phyloP scores from a whole-genome alignment of 148 eudicot genomes.

The Diospyros kaki region DNA sequence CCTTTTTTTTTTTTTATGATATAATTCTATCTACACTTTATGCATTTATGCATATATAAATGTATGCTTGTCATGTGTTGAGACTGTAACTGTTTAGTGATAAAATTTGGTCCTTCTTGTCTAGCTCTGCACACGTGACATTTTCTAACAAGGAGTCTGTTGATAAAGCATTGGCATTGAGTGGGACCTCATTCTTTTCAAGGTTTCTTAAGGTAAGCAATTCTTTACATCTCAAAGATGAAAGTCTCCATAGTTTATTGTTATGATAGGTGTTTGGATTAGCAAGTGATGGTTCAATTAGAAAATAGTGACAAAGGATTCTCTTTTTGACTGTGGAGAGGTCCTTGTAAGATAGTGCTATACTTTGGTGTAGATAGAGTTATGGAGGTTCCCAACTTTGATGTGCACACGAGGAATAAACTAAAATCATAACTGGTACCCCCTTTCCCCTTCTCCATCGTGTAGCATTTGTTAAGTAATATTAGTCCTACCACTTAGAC shows the following conservation, averaged over 20 bases:
- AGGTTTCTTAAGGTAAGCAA: slow-evolving; percentile 33
- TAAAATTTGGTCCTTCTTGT: neutral
- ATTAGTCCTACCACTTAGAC: too few relatives aligned
- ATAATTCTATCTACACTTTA: neutral
- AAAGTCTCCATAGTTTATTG: neutral
- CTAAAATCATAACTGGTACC: neutral
- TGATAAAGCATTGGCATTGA: slow-evolving; percentile 38
- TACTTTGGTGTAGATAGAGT: neutral
- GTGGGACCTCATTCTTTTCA: slow-evolving; percentile 42
- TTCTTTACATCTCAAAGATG: neutral
- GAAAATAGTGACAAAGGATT: neutral
- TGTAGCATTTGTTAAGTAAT: neutral
- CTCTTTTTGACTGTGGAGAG: neutral
- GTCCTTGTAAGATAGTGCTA: neutral
- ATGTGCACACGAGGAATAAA: neutral
- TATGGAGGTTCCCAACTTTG: slow-evolving; percentile 1
- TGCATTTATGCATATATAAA: neutral
- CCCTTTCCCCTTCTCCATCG: neutral
- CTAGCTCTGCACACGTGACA: slow-evolving; percentile 49
- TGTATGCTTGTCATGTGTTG: neutral
- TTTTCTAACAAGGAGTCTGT: slow-evolving; percentile 41
- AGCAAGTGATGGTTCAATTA: neutral
- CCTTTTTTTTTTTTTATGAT: neutral
- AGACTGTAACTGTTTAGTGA: neutral
- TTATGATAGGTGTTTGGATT: too few relatives aligned